Percentiles rank a stretch among this genome's conserved stretches.
Conservation (phyloP, 192 early-diverging fungal species). For the Chytriomyces hyalinus region DNA sequence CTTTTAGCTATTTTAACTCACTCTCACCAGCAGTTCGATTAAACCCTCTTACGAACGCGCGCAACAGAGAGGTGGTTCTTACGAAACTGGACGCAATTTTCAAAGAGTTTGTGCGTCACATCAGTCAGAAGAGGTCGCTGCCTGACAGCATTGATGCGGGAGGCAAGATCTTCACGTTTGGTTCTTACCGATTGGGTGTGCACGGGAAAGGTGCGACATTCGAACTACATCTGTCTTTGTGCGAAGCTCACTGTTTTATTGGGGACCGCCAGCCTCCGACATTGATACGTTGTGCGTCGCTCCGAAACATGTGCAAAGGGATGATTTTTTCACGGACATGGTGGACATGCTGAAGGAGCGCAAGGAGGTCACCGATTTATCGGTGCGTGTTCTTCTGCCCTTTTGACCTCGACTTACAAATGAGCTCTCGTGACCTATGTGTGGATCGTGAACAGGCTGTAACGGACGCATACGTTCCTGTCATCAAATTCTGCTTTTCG, state of each 20-base stretch:
- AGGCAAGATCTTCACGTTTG: slow-evolving; percentile 98
- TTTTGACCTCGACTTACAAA: neutral
- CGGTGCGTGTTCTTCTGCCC: slow-evolving; percentile 49
- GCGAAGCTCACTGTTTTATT: neutral
- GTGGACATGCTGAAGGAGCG: slow-evolving; percentile 79
- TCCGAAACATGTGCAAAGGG: slow-evolving; percentile 84
- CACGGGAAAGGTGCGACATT: slow-evolving; percentile 76
- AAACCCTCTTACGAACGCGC: neutral
- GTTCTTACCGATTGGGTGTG: slow-evolving; percentile 93
- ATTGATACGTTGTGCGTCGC: slow-evolving; percentile 97
- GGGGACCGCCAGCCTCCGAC: slow-evolving; percentile 74
- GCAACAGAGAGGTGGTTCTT: slow-evolving; percentile 79
- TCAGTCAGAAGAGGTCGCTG: slow-evolving; percentile 72
- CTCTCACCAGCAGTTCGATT: neutral
- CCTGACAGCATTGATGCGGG: slow-evolving; percentile 85
- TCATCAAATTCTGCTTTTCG: slow-evolving; percentile 93
- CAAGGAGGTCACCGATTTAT: slow-evolving; percentile 84
- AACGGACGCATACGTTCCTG: slow-evolving; percentile 89
- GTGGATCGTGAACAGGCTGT: slow-evolving; percentile 60
- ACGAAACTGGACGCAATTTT: slow-evolving; percentile 86
- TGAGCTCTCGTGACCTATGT: neutral
- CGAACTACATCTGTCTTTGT: neutral
- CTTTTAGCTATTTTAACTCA: neutral
- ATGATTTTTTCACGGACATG: slow-evolving; percentile 94
- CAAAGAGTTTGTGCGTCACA: slow-evolving; percentile 89